Conservation (phyloP, 2,329 filamentous ascomycete genomes). For the Trichophyton schoenleinii region DNA sequence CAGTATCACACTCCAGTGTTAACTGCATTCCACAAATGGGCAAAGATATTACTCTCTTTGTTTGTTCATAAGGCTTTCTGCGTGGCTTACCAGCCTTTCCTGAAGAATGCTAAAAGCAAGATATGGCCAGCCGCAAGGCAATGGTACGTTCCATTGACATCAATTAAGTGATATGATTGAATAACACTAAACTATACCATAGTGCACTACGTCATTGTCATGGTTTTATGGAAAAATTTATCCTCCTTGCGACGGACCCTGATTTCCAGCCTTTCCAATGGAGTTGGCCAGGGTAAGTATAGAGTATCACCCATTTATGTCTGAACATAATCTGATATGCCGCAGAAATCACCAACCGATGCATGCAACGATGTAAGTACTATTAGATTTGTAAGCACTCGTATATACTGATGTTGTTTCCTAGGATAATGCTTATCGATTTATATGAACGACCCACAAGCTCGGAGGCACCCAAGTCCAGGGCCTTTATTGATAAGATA, state of each 20-base stretch:
- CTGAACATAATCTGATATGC: slow-evolving; percentile 11
- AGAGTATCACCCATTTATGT: not conserved
- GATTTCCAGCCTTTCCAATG: slow-evolving; percentile 38
- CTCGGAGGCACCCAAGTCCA: slow-evolving; percentile 33
- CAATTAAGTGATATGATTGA: not conserved
- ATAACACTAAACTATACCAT: not conserved
- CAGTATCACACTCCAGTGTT: slow-evolving; percentile 34
- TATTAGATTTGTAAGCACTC: not conserved
- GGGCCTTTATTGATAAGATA: slow-evolving; percentile 36
- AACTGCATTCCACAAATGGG: slow-evolving; percentile 37
- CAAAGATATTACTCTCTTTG: slow-evolving; percentile 32
- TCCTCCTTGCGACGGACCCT: slow-evolving; percentile 35
- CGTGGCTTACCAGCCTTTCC: slow-evolving; percentile 37
- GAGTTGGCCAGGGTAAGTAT: slow-evolving; percentile 35
- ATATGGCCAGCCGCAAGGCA: slow-evolving; percentile 37
- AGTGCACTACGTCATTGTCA: slow-evolving; percentile 37
- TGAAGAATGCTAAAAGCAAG: slow-evolving; percentile 37
- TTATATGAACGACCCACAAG: slow-evolving; percentile 36
- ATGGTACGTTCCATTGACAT: slow-evolving; percentile 20
- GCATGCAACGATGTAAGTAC: slow-evolving; percentile 31
- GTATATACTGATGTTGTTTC: not conserved
- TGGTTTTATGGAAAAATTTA: slow-evolving; percentile 39
- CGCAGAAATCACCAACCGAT: slow-evolving; percentile 31
- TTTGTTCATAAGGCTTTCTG: slow-evolving; percentile 37
- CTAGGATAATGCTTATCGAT: slow-evolving; percentile 38